phyloP scores from a whole-genome alignment of 2,329 filamentous ascomycete genomes.

The Fusarium sp. region DNA sequence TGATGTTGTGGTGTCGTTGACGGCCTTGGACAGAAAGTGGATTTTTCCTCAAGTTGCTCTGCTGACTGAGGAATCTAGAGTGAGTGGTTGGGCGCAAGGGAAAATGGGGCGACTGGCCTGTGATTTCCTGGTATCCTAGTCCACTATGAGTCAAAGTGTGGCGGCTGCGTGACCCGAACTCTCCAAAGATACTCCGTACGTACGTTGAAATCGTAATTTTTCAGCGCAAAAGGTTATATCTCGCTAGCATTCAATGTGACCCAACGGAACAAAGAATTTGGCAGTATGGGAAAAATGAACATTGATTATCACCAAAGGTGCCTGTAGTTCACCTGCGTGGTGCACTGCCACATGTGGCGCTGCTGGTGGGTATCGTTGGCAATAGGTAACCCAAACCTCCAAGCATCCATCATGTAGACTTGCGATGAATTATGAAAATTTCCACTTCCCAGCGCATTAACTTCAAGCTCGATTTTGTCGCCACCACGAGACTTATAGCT shows the following conservation, averaged over 20 bases:
- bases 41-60: slow-evolving; percentile 40
- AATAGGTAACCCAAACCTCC: not conserved
- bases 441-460: not conserved
- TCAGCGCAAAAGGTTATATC: not conserved
- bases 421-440: slow-evolving; percentile 2
- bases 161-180: slow-evolving; percentile 7
- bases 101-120: slow-evolving; percentile 19
- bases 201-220: not conserved
- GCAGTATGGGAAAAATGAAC: no score
- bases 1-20: slow-evolving; percentile 44
- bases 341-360: slow-evolving; percentile 26
- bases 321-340: no score
- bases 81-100: slow-evolving; percentile 16
- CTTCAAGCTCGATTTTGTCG: not conserved
- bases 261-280: not conserved
- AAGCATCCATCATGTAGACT: slow-evolving; percentile 1
- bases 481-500: not conserved
- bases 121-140: slow-evolving; percentile 19
- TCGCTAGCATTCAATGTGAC: slow-evolving; percentile 15
- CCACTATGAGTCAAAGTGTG: slow-evolving; percentile 32
- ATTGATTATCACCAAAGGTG: no score
- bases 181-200: no score
- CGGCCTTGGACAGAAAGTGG: slow-evolving; percentile 39
- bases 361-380: not conserved
- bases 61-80: slow-evolving; percentile 28